Conservation (phyloP, 352 stramenopile genomes). For the Pythium oligandrum region DNA sequence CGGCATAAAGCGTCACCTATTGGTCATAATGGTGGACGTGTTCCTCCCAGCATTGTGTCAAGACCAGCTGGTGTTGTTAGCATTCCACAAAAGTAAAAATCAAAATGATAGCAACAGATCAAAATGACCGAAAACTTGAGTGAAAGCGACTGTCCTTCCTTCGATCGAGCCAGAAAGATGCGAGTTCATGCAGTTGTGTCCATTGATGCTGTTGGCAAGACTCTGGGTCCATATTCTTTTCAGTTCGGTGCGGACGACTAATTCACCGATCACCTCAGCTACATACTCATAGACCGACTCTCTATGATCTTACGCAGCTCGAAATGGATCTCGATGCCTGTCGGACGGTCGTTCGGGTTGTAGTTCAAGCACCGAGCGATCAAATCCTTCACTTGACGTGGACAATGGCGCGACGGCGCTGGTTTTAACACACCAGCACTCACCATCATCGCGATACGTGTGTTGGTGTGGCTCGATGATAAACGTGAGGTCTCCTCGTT, state of each 20-base stretch:
- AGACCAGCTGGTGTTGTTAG: too few relatives aligned
- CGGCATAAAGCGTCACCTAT: too few relatives aligned
- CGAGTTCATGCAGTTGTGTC: too few relatives aligned
- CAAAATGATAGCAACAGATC: neutral
- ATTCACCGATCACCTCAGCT: too few relatives aligned
- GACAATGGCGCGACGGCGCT: slow-evolving; percentile 13
- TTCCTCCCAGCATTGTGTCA: too few relatives aligned
- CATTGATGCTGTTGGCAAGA: too few relatives aligned
- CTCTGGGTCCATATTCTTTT: too few relatives aligned
- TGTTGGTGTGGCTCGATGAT: slow-evolving; percentile 4
- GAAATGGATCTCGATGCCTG: slow-evolving; percentile 17
- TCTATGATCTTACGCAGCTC: slow-evolving; percentile 8
- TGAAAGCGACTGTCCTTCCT: too few relatives aligned
- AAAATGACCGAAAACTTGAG: too few relatives aligned
- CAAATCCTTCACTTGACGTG: slow-evolving; percentile 14
- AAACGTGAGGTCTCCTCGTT: slow-evolving; percentile 2
- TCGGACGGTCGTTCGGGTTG: slow-evolving; percentile 16
- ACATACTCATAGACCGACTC: neutral
- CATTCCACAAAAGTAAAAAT: slow-evolving; percentile 1
- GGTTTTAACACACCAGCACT: slow-evolving; percentile 16
- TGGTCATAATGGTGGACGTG: too few relatives aligned
- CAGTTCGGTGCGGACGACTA: too few relatives aligned
- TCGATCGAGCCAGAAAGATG: too few relatives aligned
- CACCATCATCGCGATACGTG: slow-evolving; percentile 28
- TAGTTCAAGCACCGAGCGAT: slow-evolving; percentile 17